Conservation (phyloP, 768 basidiomycete genomes). For the Naematelia encephala region DNA sequence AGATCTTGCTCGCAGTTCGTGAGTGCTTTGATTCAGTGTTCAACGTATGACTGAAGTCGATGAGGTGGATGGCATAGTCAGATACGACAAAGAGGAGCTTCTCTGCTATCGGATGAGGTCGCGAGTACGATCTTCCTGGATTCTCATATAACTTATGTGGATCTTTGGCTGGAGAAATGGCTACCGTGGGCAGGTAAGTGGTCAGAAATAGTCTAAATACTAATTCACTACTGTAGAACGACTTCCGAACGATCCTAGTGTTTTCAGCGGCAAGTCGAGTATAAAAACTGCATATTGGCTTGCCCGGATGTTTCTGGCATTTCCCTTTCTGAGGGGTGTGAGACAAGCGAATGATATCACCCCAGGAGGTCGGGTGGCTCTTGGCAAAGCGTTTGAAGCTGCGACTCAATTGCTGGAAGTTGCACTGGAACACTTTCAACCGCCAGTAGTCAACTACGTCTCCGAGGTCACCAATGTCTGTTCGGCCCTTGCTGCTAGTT, state of each 20-base stretch:
- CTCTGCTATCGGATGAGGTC: not conserved
- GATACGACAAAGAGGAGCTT: not conserved
- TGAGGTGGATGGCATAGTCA: not conserved
- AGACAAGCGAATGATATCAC: not conserved
- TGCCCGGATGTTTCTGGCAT: not conserved
- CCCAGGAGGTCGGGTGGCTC: not conserved
- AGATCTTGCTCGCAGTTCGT: not conserved
- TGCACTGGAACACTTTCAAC: conserved; percentile 1
- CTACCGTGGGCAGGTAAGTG: not conserved
- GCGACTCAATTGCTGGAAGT: not conserved
- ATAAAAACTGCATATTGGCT: conserved; percentile 1
- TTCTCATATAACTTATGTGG: not conserved
- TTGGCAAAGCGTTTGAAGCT: conserved; percentile 1
- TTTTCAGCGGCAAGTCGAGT: conserved; percentile 1
- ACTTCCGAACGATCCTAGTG: not conserved
- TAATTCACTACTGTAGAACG: not conserved
- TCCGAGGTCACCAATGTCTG: conserved; percentile 6
- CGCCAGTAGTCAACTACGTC: conserved; percentile 1
- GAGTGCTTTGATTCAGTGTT: not conserved
- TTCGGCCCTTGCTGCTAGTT: conserved; percentile 1
- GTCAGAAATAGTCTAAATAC: not conserved
- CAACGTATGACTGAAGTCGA: not conserved
- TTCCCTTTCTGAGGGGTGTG: not conserved
- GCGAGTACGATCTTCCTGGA: not conserved
- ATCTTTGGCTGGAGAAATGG: conserved; percentile 4